Evolutionary conservation across 164 flowering plant species (phyloP).

Genomic region (Echeveria elegans): DNA sequence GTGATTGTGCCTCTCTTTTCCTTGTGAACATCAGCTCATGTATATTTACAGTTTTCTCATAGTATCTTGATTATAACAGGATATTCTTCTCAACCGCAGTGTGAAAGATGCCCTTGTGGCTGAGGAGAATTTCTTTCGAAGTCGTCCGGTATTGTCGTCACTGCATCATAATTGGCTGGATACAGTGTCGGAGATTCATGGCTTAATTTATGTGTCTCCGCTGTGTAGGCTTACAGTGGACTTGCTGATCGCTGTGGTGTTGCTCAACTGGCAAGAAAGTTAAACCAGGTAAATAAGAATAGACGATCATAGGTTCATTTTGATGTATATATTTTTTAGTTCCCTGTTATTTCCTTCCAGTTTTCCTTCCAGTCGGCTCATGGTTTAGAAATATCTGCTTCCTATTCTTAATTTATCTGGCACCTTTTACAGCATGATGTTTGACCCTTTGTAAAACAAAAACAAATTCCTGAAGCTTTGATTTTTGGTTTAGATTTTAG

Average conservation of each 20-base stretch:
- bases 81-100: constrained; percentile 63
- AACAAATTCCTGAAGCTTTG: neutral
- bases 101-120: constrained; percentile 83
- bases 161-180: constrained; percentile 2
- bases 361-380: neutral
- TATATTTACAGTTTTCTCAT: neutral
- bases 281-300: constrained; percentile 65
- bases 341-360: neutral
- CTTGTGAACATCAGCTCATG: neutral
- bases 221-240: constrained; percentile 62
- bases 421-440: neutral
- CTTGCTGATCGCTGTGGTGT: constrained; percentile 92
- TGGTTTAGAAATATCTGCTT: neutral
- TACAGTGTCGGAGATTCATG: neutral
- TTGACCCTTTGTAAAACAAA: neutral
- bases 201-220: constrained; percentile 10
- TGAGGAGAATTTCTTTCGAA: constrained; percentile 85
- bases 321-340: neutral
- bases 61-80: constrained; percentile 37
- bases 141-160: constrained; percentile 51
- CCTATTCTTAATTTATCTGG: neutral
- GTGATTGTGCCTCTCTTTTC: neutral
- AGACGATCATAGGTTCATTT: neutral
- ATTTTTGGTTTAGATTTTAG: constrained; percentile 43
- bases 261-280: constrained; percentile 85